Evolutionary conservation across 2,329 filamentous ascomycete species (phyloP).

Genomic region (Pochonia chlamydosporia): DNA sequence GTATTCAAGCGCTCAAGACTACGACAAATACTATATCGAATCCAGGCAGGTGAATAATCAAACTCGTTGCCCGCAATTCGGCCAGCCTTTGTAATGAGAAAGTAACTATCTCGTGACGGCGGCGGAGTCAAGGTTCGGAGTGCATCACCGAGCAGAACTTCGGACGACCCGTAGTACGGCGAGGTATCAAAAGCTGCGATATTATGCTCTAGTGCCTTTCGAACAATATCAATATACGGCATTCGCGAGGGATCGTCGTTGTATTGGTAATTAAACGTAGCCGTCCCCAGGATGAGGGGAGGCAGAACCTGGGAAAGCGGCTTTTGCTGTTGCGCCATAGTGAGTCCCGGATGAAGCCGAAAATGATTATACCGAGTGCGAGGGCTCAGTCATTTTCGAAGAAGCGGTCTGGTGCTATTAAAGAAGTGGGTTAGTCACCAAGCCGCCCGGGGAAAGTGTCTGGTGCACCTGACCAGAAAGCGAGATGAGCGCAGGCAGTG

Average conservation of each 20-base stretch:
- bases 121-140: constrained; percentile 40
- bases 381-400: no score
- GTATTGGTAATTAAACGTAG: constrained; percentile 84
- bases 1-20: constrained; percentile 62
- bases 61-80: constrained; percentile 60
- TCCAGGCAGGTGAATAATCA: constrained; percentile 60
- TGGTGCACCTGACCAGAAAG: no score
- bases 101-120: constrained; percentile 46
- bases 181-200: constrained; percentile 80
- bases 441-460: no score
- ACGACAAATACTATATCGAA: constrained; percentile 59
- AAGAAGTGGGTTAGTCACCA: no score
- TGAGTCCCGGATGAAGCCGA: constrained; percentile 2
- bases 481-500: no score
- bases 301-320: constrained; percentile 66
- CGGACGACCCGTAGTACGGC: constrained; percentile 85
- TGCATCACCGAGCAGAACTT: constrained; percentile 66
- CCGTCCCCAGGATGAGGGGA: constrained; percentile 78
- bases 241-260: constrained; percentile 63
- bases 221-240: constrained; percentile 65
- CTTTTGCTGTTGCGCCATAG: constrained; percentile 20
- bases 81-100: constrained; percentile 71
- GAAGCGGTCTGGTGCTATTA: no score
- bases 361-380: no score
- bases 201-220: constrained; percentile 63